Evolutionary conservation across 352 stramenopile genomes (phyloP).

Genomic region (Pythium chondricola): DNA sequence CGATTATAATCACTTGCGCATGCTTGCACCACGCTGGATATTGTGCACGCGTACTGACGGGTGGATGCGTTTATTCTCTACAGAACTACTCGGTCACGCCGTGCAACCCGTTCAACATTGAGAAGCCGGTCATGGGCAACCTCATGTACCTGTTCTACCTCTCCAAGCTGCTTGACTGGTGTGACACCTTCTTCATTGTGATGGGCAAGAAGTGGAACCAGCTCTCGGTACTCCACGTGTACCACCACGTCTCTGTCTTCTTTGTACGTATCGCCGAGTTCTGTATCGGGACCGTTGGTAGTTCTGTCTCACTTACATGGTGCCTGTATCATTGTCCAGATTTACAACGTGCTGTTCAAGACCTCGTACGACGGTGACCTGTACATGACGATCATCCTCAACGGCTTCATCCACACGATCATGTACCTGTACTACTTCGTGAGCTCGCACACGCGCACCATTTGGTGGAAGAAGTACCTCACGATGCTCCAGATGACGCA

Average conservation of each 20-base stretch:
- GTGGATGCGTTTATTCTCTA: conserved; percentile 3
- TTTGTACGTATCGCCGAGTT: conserved; percentile 25
- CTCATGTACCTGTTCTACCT: conserved; percentile 98
- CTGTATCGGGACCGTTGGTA: neutral
- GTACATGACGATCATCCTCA: conserved; percentile 91
- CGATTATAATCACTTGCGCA: neutral
- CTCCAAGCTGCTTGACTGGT: conserved; percentile 93
- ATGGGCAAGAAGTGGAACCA: conserved; percentile 93
- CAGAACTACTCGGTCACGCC: conserved; percentile 85
- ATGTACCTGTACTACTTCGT: conserved; percentile 98
- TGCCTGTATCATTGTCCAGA: too few relatives aligned
- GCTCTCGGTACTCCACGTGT: conserved; percentile 93
- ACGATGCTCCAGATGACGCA: conserved; percentile 91
- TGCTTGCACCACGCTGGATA: neutral
- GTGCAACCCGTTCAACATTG: conserved; percentile 88
- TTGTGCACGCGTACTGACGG: neutral
- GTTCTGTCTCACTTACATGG: too few relatives aligned
- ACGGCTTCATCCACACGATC: conserved; percentile 94
- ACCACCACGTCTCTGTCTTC: conserved; percentile 94
- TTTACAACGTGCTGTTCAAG: conserved; percentile 92
- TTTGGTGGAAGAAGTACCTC: conserved; percentile 95
- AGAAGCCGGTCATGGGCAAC: conserved; percentile 91
- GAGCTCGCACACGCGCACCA: conserved; percentile 91
- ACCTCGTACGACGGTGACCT: conserved; percentile 90
- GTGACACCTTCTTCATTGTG: conserved; percentile 98